Conservation (phyloP, 1,284 basidiomycete species). For the Cutaneotrichosporon cyanovorans region DNA sequence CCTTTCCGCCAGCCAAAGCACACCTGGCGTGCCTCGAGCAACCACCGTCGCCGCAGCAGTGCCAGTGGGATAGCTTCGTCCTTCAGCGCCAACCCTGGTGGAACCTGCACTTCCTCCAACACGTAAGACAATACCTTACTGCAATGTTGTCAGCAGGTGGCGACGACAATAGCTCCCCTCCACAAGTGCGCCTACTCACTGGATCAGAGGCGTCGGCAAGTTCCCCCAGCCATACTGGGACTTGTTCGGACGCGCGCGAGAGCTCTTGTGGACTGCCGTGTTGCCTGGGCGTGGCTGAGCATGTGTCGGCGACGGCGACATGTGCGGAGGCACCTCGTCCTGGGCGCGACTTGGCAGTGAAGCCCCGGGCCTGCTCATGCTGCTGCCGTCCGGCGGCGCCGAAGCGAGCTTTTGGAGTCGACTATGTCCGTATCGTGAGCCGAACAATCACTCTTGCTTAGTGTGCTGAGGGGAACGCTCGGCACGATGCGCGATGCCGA, state of each 20-base stretch:
- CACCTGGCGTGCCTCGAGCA: constrained; percentile 18
- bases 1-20: constrained; percentile 20
- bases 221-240: constrained; percentile 17
- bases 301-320: no score
- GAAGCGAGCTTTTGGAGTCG: no score
- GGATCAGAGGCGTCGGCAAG: constrained; percentile 6
- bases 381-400: no score
- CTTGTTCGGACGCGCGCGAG: constrained; percentile 16
- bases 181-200: constrained; percentile 3
- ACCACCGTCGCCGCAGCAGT: constrained; percentile 13
- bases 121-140: constrained; percentile 3
- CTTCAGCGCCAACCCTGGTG: no score
- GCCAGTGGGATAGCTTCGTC: neutral
- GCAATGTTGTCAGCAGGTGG: neutral
- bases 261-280: constrained; percentile 16
- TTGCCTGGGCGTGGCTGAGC: neutral
- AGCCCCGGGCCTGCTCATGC: no score
- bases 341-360: no score
- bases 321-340: no score
- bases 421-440: no score
- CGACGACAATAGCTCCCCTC: no score
- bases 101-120: neutral
- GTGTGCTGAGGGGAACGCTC: no score
- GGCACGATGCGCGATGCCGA: no score
- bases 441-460: no score